A percentile compares a stretch with the other conserved stretches of the same genome.
Evolutionary conservation across 2,329 filamentous ascomycete species (phyloP).

Genomic region (Coniosporium tulheliwenetii): DNA sequence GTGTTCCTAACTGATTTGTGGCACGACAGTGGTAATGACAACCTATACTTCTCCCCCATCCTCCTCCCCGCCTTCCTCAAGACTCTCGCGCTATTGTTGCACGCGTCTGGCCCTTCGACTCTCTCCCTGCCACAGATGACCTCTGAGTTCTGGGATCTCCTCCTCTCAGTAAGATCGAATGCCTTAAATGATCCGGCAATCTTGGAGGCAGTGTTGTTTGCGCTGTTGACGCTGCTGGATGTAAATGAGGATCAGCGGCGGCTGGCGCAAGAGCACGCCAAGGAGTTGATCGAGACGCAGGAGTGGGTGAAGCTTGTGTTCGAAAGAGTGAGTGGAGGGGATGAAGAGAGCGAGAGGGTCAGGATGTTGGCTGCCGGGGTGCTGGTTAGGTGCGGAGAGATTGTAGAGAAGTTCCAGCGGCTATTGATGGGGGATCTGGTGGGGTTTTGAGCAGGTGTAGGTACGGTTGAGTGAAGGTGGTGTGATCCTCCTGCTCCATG

Average conservation of each 20-base stretch:
- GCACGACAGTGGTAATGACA: slow-evolving; percentile 27
- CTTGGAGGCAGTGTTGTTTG: slow-evolving; percentile 60
- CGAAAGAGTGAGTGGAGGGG: slow-evolving; percentile 24
- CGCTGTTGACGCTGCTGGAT: slow-evolving; percentile 66
- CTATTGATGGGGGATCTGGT: slow-evolving; percentile 56
- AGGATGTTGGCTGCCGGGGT: slow-evolving; percentile 66
- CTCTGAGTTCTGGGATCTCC: slow-evolving; percentile 66
- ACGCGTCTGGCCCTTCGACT: slow-evolving; percentile 69
- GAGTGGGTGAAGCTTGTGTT: slow-evolving; percentile 76
- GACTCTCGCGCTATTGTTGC: slow-evolving; percentile 68
- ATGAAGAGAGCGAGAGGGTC: slow-evolving; percentile 60
- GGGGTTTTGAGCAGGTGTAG: slow-evolving; percentile 17
- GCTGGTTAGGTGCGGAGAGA: slow-evolving; percentile 62
- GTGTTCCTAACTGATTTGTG: slow-evolving; percentile 11
- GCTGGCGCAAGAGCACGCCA: slow-evolving; percentile 58
- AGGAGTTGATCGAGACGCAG: slow-evolving; percentile 68
- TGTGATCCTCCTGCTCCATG: too few species aligned
- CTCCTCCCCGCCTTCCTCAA: slow-evolving; percentile 70
- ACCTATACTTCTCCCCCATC: slow-evolving; percentile 57
- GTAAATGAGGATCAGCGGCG: slow-evolving; percentile 59
- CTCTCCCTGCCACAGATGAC: slow-evolving; percentile 67
- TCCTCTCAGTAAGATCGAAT: slow-evolving; percentile 51
- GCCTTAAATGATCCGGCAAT: slow-evolving; percentile 34
- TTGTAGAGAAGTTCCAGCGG: slow-evolving; percentile 67
- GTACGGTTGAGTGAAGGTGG: too few species aligned